Percentiles rank a stretch among this genome's conserved stretches.
phyloP scores from a whole-genome alignment of 2,329 filamentous ascomycete species.

The Colletotrichum tropicicola region DNA sequence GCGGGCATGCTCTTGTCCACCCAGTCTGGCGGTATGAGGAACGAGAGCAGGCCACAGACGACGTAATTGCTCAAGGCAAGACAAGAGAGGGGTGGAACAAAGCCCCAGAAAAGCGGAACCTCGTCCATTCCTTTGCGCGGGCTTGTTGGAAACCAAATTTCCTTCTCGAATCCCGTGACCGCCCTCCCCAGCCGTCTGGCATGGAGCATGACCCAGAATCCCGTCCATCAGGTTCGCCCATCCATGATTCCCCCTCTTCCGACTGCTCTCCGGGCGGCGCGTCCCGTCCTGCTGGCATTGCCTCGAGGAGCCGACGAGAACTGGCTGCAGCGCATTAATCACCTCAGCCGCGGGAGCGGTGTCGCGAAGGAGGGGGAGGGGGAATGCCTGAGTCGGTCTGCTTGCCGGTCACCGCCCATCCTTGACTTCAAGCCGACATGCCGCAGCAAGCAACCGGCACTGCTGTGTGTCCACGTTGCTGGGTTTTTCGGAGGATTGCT shows the following conservation, averaged over 20 bases:
- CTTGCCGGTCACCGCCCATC: conserved; percentile 20
- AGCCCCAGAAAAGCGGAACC: conserved; percentile 25
- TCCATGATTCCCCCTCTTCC: conserved; percentile 12
- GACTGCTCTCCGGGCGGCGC: conserved; percentile 24
- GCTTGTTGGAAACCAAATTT: conserved; percentile 20
- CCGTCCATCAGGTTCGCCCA: conserved; percentile 2
- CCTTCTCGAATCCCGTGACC: conserved; percentile 26
- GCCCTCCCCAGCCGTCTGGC: background rate
- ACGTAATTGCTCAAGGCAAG: conserved; percentile 10
- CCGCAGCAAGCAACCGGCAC: too few relatives aligned
- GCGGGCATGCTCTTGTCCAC: background rate
- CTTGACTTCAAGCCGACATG: too few relatives aligned
- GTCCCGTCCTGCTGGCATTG: conserved; percentile 25
- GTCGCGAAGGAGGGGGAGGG: background rate
- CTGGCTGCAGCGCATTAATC: background rate
- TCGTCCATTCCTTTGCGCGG: conserved; percentile 21
- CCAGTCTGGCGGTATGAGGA: background rate
- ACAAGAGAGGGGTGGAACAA: conserved; percentile 9
- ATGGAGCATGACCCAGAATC: conserved; percentile 18
- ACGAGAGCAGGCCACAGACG: conserved; percentile 3
- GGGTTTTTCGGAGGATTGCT: background rate
- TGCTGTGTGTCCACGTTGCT: background rate
- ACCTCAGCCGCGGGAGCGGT: conserved; percentile 12
- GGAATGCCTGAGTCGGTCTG: conserved; percentile 16
- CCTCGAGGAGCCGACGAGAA: conserved; percentile 12